Base-by-base conservation (phyloP, 225 moss, liverwort and hornwort species). In the Thuidium tamariscinum region DNA sequence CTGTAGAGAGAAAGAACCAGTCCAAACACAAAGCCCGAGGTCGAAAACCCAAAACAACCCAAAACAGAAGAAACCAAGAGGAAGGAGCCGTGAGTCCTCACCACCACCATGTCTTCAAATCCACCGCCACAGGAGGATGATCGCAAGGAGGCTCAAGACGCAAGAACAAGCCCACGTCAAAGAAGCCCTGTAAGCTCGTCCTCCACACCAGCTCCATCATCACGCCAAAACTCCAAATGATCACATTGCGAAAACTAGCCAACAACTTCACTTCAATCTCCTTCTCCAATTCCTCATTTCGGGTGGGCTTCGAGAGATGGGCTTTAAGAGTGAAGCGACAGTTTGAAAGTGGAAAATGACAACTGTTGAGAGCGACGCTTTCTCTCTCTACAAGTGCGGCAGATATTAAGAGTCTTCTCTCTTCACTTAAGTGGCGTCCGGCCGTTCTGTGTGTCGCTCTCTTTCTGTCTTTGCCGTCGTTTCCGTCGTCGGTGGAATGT, bases 21-120 rank as follows among this genome's bases (percentile, higher is more conserved):
- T 91, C 91, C 89, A 79, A 79, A 89, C 89, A 84, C 91, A 68
- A 25, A 82, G 42, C 87, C 91, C 91, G 87, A 91, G 91, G 80
- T 71, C 27, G 39, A 20, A 37, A 84, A 62, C 32, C 59, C 59
- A 83, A 39, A 49, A 5, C 25, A 16, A 65, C 5, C n/a, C 48
- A 10, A 46, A 46, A 26, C 23, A 41, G 12, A 71, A 44, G 32
- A 61, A 60, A 5, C 79, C 42, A 62, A 44, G 39, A 80, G 34
- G 63, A 80, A 56, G 56, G 5, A 77, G 2, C 17, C 57, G 32
- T 6, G 77, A 56, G 61, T 27, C 36, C 32, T 61, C 2, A 84
- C 84, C 84, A 75, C 61, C 48, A 74, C 74, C 74, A 62, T 62
- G 39, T 39, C 64, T 52, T 39, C 74, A 37, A 78, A 22, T 63